These are phyloP conservation scores for Acanthamoeba castellanii DNA, from an alignment of 208 protist species.

Conservation along the genomic window DNA sequence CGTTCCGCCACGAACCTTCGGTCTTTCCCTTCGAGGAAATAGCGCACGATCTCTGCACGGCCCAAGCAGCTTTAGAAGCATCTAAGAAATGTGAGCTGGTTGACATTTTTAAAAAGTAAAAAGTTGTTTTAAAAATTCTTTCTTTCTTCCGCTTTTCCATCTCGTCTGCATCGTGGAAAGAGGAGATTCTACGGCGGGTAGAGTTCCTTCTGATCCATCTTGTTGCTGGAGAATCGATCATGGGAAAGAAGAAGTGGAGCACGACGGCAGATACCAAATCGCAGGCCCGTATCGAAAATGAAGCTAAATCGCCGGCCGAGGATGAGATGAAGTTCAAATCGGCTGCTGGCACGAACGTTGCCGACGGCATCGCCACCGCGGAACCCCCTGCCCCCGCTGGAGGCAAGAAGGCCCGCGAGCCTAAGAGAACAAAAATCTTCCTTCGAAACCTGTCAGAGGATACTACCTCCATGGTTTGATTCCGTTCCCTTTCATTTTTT, in stretches of 20 bases:
- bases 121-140: too few relatives aligned
- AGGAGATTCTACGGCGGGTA: not conserved
- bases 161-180: too few relatives aligned
- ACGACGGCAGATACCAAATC: not conserved
- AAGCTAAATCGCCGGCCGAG: not conserved
- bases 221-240: not conserved
- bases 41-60: not conserved
- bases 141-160: too few relatives aligned
- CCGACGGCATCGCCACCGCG: not conserved
- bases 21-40: not conserved
- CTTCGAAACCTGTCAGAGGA: conserved; percentile 22
- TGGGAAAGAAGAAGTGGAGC: not conserved
- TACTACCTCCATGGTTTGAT: conserved; percentile 18
- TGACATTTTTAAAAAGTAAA: not conserved
- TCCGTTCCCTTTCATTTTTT: not conserved
- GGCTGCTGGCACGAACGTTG: not conserved
- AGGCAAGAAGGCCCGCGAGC: not conserved
- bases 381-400: not conserved
- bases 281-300: not conserved
- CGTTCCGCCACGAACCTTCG: not conserved
- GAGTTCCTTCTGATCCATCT: too few relatives aligned
- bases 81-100: not conserved
- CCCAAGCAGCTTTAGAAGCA: too few relatives aligned
- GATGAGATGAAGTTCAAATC: conserved; percentile 17
- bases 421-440: conserved; percentile 45